These are phyloP conservation scores for Pythium phragmitis DNA, from an alignment of 352 stramenopile species.

Conservation along the genomic window DNA sequence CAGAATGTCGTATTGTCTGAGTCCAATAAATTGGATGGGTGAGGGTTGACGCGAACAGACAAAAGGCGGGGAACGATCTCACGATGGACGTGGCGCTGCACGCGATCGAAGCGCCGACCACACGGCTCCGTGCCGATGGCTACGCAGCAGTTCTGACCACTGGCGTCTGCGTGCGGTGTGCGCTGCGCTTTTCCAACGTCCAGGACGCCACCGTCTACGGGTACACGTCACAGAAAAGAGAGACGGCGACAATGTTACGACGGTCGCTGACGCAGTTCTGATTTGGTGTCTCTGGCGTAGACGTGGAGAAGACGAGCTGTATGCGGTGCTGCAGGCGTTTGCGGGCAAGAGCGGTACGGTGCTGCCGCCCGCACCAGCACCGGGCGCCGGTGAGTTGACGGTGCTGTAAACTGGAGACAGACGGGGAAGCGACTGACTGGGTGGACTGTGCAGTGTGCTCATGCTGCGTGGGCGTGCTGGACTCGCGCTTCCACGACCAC, in stretches of 20 bases:
- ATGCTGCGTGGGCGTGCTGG: slow-evolving; percentile 71
- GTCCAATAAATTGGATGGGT: slow-evolving; percentile 5
- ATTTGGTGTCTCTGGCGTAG: not conserved
- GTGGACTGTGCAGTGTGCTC: slow-evolving; percentile 41
- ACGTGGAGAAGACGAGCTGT: slow-evolving; percentile 12
- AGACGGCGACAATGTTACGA: not conserved
- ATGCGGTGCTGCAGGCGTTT: slow-evolving; percentile 13
- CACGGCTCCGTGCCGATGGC: slow-evolving; percentile 37
- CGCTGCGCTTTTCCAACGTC: slow-evolving; percentile 57
- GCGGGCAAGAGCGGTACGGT: slow-evolving; percentile 13
- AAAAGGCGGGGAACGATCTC: not conserved
- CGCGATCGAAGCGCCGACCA: slow-evolving; percentile 8
- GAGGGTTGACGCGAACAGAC: not conserved
- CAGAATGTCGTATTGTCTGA: slow-evolving; percentile 5
- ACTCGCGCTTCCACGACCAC: slow-evolving; percentile 40
- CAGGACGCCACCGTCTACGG: slow-evolving; percentile 47
- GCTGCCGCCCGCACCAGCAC: slow-evolving; percentile 7
- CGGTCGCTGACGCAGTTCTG: not conserved
- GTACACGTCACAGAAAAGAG: slow-evolving; percentile 27
- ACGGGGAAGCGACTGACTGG: not conserved
- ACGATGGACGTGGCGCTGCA: slow-evolving; percentile 6
- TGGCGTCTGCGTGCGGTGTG: slow-evolving; percentile 66
- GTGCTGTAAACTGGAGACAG: not conserved
- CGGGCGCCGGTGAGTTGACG: slow-evolving; percentile 13
- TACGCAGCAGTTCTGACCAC: slow-evolving; percentile 26